These are phyloP conservation scores for Boletellus ananas DNA, from an alignment of 768 basidiomycete species.

Conservation along the genomic window DNA sequence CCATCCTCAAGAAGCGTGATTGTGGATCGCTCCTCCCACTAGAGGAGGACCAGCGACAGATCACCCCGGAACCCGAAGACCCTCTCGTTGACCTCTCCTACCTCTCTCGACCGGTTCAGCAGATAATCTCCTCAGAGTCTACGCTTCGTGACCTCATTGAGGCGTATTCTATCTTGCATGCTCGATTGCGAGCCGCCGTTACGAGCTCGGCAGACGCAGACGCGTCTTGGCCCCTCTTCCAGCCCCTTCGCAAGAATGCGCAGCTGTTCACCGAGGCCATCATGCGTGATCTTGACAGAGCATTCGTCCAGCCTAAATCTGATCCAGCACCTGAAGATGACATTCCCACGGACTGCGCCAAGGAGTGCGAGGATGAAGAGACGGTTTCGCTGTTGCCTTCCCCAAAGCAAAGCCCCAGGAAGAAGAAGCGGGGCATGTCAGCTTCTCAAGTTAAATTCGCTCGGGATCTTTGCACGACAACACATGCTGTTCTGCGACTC, in stretches of 20 bases:
- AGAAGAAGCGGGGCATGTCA: constrained; percentile 60
- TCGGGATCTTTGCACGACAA: constrained; percentile 71
- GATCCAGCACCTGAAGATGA: constrained; percentile 22
- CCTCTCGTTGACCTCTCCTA: constrained; percentile 62
- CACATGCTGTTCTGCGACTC: constrained; percentile 65
- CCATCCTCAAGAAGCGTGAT: constrained; percentile 62
- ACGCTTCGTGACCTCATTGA: constrained; percentile 61
- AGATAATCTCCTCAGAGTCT: constrained; percentile 48
- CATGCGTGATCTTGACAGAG: constrained; percentile 65
- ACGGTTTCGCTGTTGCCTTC: constrained; percentile 51
- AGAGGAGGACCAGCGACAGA: constrained; percentile 51
- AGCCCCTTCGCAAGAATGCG: constrained; percentile 57
- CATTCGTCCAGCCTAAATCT: constrained; percentile 53
- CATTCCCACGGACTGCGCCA: constrained; percentile 20
- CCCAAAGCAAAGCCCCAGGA: constrained; percentile 59
- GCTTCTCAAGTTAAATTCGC: constrained; percentile 78
- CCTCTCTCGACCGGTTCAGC: constrained; percentile 59
- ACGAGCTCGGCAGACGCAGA: constrained; percentile 46
- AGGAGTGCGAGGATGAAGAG: constrained; percentile 25
- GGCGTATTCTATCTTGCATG: constrained; percentile 67
- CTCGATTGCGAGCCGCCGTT: constrained; percentile 53
- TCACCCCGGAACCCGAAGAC: constrained; percentile 74
- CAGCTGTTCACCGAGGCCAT: constrained; percentile 53
- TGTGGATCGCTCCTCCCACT: constrained; percentile 34
- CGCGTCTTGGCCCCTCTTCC: constrained; percentile 68